Conservation (phyloP, 805 yeast genomes). For the Ogataea neopini region DNA sequence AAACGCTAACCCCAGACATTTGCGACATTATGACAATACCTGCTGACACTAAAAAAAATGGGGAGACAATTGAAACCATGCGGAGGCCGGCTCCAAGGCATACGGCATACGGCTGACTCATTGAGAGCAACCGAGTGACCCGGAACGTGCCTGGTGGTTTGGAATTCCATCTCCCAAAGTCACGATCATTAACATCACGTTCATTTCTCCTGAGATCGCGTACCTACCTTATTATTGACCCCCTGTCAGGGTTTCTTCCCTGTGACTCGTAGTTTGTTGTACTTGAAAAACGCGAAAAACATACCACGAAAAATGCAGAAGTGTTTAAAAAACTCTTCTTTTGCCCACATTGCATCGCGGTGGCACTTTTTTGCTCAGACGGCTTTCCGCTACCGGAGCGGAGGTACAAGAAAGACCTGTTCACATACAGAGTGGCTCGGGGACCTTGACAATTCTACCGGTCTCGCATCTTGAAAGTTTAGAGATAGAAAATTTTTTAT, state of each 20-base stretch:
- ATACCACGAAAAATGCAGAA: not conserved
- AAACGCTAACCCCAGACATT: not conserved
- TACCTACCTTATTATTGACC: not conserved
- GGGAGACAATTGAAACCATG: slow-evolving; percentile 1
- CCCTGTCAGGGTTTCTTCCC: not conserved
- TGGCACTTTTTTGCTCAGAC: slow-evolving; percentile 1
- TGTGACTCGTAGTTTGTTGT: slow-evolving; percentile 1
- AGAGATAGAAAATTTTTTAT: not conserved
- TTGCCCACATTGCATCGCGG: not conserved
- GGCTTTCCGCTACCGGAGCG: slow-evolving; percentile 3
- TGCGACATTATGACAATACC: not conserved
- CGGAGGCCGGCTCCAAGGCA: not conserved
- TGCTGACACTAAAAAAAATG: not conserved
- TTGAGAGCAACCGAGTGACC: not conserved
- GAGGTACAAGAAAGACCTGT: not conserved
- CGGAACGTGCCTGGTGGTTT: not conserved
- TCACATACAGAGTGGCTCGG: not conserved
- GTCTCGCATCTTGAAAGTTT: not conserved
- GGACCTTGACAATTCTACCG: not conserved
- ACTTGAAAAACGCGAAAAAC: slow-evolving; percentile 1
- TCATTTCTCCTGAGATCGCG: no score
- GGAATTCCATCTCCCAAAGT: not conserved
- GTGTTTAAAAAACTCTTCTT: not conserved
- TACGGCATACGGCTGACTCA: not conserved
- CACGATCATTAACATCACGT: no score